Base-by-base conservation (phyloP, 1,284 basidiomycete species). In the Sporisorium graminicola region DNA sequence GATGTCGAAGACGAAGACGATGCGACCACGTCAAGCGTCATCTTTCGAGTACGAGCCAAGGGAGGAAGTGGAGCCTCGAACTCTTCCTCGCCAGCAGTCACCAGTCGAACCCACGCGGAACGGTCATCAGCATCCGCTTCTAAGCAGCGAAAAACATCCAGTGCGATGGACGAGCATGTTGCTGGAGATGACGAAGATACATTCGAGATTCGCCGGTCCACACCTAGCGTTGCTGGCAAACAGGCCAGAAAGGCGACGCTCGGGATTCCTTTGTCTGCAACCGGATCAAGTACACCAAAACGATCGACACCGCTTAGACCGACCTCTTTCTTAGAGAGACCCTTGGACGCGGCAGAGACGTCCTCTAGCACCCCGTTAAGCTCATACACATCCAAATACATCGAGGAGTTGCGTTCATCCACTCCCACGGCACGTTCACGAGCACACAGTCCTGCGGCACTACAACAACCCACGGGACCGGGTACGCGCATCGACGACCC, bases 361-460 rank as follows among this genome's bases (percentile, higher is more conserved):
- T 20, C 46, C 2, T 49, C 62, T 5, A 52, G 44, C 47, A 44
- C 40, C 14, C 5, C 47, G 2, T 51, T 55, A 1, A 62, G 12
- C 13, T 24, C 65, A 1, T 76, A 76, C 57, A 72, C 74, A 18
- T 72, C 69, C 12, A 65, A 61, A 22, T 65, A 68, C 29, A 53
- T 76, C 8, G 65, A 64, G 22, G 74, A 76, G 52, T 62, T 76
- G 10, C 61, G 65, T 22, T 53, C 65, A 9, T 65, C 74, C 14
- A 76, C 74, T 0, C 74, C 74, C 5, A 68, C 65, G 0, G 22
- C 54, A 2, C 50, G 50, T 5, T 54, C 66, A 13, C 49, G 74
- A 5, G 54, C 59, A 24, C 53, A 55, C 40, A 71, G 65, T 26
- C 69, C 69, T 10, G 26, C 51, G 3, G 26, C 64, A 1, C 3